phyloP scores from a whole-genome alignment of 768 basidiomycete species.

The Russula sp. region DNA sequence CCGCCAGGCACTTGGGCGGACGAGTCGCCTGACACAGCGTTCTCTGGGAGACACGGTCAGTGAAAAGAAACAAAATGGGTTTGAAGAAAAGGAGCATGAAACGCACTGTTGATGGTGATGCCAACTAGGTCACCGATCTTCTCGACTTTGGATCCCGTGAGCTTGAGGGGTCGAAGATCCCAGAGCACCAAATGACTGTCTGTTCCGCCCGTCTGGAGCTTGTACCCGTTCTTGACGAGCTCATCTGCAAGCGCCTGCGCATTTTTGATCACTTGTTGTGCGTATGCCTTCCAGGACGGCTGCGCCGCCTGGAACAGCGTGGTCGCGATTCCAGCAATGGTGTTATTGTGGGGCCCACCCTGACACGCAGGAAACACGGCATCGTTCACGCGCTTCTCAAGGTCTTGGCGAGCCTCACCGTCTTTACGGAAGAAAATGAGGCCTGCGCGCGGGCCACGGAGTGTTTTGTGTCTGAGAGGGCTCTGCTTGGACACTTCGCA shows the following conservation, averaged over 20 bases:
- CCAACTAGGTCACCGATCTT: constrained; percentile 96
- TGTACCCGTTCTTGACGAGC: constrained; percentile 79
- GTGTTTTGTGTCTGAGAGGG: constrained; percentile 80
- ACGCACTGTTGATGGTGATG: constrained; percentile 92
- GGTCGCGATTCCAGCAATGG: constrained; percentile 92
- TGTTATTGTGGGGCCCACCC: constrained; percentile 99
- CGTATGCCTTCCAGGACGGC: constrained; percentile 86
- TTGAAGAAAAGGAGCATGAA: background rate
- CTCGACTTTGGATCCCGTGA: constrained; percentile 98
- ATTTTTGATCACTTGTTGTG: constrained; percentile 90
- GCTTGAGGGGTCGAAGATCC: constrained; percentile 90
- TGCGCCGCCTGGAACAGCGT: constrained; percentile 85
- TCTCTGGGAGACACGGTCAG: constrained; percentile 44
- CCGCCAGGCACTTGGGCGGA: constrained; percentile 96
- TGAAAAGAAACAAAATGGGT: background rate
- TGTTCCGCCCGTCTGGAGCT: constrained; percentile 92
- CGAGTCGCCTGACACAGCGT: constrained; percentile 93
- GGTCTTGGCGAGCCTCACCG: constrained; percentile 67
- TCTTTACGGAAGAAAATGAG: constrained; percentile 98
- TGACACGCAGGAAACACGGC: constrained; percentile 99
- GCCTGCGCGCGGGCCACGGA: constrained; percentile 96
- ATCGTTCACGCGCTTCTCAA: constrained; percentile 96
- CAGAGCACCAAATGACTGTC: constrained; percentile 98
- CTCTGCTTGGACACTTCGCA: background rate
- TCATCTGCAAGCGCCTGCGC: constrained; percentile 66